Conservation (phyloP, 1,284 basidiomycete species). For the Ceratobasidium sp. region DNA sequence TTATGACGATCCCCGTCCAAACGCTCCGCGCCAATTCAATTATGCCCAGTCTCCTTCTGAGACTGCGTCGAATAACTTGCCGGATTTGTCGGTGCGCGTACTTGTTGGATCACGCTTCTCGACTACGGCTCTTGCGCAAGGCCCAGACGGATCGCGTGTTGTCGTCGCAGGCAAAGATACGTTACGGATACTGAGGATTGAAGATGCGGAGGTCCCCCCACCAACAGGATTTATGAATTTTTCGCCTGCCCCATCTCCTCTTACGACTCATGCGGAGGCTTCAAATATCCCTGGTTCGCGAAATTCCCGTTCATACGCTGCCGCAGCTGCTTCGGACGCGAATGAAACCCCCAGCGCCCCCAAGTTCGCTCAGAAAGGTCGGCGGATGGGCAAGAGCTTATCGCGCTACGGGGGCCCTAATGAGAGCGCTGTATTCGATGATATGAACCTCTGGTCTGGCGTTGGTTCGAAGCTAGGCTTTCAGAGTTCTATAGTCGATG, state of each 20-base stretch:
- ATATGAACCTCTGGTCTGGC: conserved; percentile 77
- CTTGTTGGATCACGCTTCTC: conserved; percentile 35
- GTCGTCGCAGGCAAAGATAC: conserved; percentile 78
- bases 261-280: conserved; percentile 4
- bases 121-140: conserved; percentile 67
- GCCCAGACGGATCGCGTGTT: conserved; percentile 73
- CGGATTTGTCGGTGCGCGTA: conserved; percentile 46
- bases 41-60: conserved; percentile 39
- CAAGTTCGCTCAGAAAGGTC: conserved; percentile 13
- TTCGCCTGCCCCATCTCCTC: conserved; percentile 21
- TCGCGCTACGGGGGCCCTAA: conserved; percentile 46
- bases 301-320: conserved; percentile 32
- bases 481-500: conserved; percentile 81
- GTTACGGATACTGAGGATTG: conserved; percentile 63
- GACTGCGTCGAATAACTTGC: conserved; percentile 4
- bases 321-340: conserved; percentile 30
- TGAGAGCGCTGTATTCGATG: conserved; percentile 45
- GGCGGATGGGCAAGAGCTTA: conserved; percentile 17
- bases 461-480: conserved; percentile 72
- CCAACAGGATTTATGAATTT: conserved; percentile 34
- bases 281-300: conserved; percentile 12
- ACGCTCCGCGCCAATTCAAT: conserved; percentile 23
- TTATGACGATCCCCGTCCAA: conserved; percentile 49
- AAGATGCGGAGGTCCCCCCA: conserved; percentile 11
- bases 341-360: conserved; percentile 5